Percentiles rank a stretch among this genome's conserved stretches.
These are phyloP conservation scores for Podaxis sp. DNA, from an alignment of 768 basidiomycete genomes.

Conservation along the genomic window DNA sequence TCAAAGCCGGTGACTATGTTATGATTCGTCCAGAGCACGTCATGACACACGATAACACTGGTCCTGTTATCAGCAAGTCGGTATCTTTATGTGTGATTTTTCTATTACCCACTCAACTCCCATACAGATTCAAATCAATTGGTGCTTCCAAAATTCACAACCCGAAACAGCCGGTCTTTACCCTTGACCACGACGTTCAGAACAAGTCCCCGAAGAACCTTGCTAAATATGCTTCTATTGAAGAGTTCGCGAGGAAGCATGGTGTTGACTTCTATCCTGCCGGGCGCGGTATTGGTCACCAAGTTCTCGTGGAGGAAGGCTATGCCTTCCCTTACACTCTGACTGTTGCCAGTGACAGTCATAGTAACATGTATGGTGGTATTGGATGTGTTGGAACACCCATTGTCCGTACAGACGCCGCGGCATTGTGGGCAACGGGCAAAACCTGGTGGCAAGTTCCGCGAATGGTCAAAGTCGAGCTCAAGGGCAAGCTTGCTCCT, in stretches of 20 bases:
- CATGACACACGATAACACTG: constrained; percentile 98
- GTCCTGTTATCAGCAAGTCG: constrained; percentile 96
- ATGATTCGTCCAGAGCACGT: constrained; percentile 99
- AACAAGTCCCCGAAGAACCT: constrained; percentile 91
- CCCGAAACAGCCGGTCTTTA: constrained; percentile 87
- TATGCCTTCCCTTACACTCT: constrained; percentile 96
- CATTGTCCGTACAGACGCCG: constrained; percentile 93
- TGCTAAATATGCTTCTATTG: constrained; percentile 88
- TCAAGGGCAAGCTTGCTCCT: constrained; percentile 74
- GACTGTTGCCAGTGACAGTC: constrained; percentile 95
- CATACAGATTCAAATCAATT: constrained; percentile 85
- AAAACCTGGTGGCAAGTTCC: constrained; percentile 99
- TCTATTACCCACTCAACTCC: constrained; percentile 6
- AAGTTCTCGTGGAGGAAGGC: constrained; percentile 96
- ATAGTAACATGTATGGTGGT: constrained; percentile 99
- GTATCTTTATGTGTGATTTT: constrained; percentile 25
- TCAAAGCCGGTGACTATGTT: constrained; percentile 97
- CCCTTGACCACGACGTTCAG: constrained; percentile 97
- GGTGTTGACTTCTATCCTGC: constrained; percentile 95
- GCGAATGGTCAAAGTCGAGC: constrained; percentile 91
- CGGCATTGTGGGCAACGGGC: constrained; percentile 96
- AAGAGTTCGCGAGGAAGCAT: constrained; percentile 83
- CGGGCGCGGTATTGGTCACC: constrained; percentile 96
- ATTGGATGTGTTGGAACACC: constrained; percentile 97
- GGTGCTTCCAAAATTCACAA: constrained; percentile 84